Conservation (phyloP, 2,329 filamentous ascomycete species). For the Exophiala mesophila region DNA sequence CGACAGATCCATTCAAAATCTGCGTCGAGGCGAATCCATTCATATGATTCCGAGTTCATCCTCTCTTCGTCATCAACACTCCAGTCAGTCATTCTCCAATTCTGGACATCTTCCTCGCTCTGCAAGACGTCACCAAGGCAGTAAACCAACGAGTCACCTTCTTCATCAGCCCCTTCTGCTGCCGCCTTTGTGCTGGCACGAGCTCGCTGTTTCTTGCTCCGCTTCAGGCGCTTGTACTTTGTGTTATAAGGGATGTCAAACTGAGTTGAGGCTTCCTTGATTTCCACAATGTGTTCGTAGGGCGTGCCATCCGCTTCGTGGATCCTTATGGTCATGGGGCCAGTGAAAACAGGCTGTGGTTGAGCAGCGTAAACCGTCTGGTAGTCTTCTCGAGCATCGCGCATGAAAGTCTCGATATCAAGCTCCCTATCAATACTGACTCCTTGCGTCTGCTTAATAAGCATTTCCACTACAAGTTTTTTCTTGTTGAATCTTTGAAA, state of each 20-base stretch:
- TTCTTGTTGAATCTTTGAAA: slow-evolving; percentile 96
- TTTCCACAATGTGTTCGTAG: slow-evolving; percentile 96
- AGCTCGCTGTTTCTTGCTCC: slow-evolving; percentile 77
- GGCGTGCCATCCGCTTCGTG: slow-evolving; percentile 97
- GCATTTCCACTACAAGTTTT: slow-evolving; percentile 88
- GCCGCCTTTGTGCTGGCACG: slow-evolving; percentile 55
- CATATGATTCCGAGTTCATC: slow-evolving; percentile 95
- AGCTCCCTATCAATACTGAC: slow-evolving; percentile 56
- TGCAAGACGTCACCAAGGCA: slow-evolving; percentile 88
- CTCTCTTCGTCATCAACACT: slow-evolving; percentile 77
- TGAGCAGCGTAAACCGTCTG: slow-evolving; percentile 64
- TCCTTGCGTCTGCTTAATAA: slow-evolving; percentile 69
- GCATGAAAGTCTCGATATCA: slow-evolving; percentile 70
- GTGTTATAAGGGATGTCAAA: slow-evolving; percentile 98
- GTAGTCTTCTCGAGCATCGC: slow-evolving; percentile 75
- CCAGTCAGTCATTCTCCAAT: slow-evolving; percentile 88
- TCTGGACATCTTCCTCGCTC: slow-evolving; percentile 69
- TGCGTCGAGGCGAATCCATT: slow-evolving; percentile 97
- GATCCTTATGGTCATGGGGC: slow-evolving; percentile 95
- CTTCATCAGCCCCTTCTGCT: slow-evolving; percentile 60
- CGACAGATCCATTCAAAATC: slow-evolving; percentile 96
- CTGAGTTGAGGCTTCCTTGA: slow-evolving; percentile 77
- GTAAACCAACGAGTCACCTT: slow-evolving; percentile 81
- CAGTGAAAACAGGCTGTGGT: slow-evolving; percentile 78
- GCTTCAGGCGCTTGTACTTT: slow-evolving; percentile 95